Evolutionary conservation across 2,329 filamentous ascomycete species (phyloP), one percentile per base, ranked within the genome.

Genomic region (Chrysosporium queenslandicum): DNA sequence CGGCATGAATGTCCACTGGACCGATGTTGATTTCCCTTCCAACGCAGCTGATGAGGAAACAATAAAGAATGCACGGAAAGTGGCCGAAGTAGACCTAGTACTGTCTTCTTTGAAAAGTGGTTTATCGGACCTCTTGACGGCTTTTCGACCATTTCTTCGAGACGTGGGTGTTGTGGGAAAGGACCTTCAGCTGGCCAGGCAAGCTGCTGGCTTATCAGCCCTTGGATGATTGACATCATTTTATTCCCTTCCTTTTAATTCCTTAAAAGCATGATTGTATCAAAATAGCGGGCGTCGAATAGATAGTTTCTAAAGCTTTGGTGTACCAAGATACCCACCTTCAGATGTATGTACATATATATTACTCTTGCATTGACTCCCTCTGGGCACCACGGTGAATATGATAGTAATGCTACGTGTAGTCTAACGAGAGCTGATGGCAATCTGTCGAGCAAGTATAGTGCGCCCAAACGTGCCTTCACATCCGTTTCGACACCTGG

Each of bases 131-230:
- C 73, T 96, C 3, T 61, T 96, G 32, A 65, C 71, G 9, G 80
- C 77, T 20, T 96, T 95, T 69, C 85, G 83, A 53, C 79, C 80
- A 53, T 96, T 89, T 66, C 77, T 83, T 57, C 71, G 73, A 32
- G 82, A 87, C 55, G 71, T 95, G 59, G 79, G 84, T 42, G 70
- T 96, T 57, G 83, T 75, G 36, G 74, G 77, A 56, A 76, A 77
- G 52, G 90, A 96, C 61, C 74, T 95, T 59, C 77, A 83, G 60
- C 71, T 85, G 53, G 90, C 87, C 3, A 83, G 77, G 65, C 83
- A 88, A 63, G 83, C 82, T 11, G 68, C 66, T 42, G 52, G 42
- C 7, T 6, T 52, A 29, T 46, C 41, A 18, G 48, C 16, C 9
- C 12, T 51, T 25, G 50, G 47, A 6, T 52, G 29, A 52, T 43